phyloP scores from a whole-genome alignment of 345 rosid genomes.

The Populus euphratica region DNA sequence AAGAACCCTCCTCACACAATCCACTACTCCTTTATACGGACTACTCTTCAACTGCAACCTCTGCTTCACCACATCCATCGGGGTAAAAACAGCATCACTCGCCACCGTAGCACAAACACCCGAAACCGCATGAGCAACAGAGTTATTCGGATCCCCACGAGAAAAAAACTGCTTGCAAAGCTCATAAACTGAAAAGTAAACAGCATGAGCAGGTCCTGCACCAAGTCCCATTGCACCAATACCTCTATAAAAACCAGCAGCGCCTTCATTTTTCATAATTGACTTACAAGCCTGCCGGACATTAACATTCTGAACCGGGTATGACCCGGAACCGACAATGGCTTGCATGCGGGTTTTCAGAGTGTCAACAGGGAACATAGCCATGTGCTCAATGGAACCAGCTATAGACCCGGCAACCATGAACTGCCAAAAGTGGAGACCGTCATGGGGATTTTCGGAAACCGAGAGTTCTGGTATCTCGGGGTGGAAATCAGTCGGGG shows the following conservation, averaged over 20 bases:
- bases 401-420: slow-evolving; percentile 29
- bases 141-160: slow-evolving; percentile 11
- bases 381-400: slow-evolving; percentile 24
- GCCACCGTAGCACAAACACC: slow-evolving; percentile 29
- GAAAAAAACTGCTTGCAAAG: slow-evolving; percentile 16
- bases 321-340: slow-evolving; percentile 8
- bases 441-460: slow-evolving; percentile 20
- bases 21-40: slow-evolving; percentile 24
- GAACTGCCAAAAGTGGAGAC: slow-evolving; percentile 27
- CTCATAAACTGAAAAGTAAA: slow-evolving; percentile 29
- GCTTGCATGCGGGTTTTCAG: slow-evolving; percentile 30
- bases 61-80: slow-evolving; percentile 33
- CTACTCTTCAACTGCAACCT: slow-evolving; percentile 23
- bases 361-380: slow-evolving; percentile 30
- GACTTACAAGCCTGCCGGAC: slow-evolving; percentile 17
- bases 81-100: slow-evolving; percentile 26
- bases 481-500: background rate
- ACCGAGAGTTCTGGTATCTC: background rate
- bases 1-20: slow-evolving; percentile 19
- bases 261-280: slow-evolving; percentile 17
- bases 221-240: slow-evolving; percentile 30
- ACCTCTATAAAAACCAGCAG: slow-evolving; percentile 22
- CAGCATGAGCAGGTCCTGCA: slow-evolving; percentile 29
- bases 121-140: slow-evolving; percentile 15
- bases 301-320: background rate